phyloP scores from a whole-genome alignment of 371 early-diverging fungal species.

The Catenaria anguillulae region DNA sequence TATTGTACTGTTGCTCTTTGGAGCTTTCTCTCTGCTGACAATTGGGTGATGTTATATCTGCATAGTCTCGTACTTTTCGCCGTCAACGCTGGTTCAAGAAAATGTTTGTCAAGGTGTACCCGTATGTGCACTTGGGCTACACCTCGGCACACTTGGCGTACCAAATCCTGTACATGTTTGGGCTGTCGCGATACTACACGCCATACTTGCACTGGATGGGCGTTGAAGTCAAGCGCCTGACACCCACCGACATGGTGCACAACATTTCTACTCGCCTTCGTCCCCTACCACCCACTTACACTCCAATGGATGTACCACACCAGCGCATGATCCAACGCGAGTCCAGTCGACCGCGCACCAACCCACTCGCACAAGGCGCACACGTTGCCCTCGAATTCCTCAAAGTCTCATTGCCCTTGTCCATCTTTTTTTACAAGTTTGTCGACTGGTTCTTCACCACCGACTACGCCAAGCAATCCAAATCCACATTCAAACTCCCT shows the following conservation, averaged over 20 bases:
- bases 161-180: conserved; percentile 65
- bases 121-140: conserved; percentile 47
- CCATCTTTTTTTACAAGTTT: conserved; percentile 82
- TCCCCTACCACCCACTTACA: not conserved
- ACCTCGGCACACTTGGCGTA: conserved; percentile 44
- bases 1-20: too few relatives aligned
- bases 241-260: conserved; percentile 35
- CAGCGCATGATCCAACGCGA: conserved; percentile 17
- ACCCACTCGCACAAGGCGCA: conserved; percentile 5
- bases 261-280: too few relatives aligned
- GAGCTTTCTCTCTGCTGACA: too few relatives aligned
- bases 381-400: conserved; percentile 36
- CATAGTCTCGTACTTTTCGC: too few relatives aligned
- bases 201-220: conserved; percentile 66
- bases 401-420: conserved; percentile 62
- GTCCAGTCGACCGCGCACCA: conserved; percentile 10
- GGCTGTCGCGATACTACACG: conserved; percentile 55
- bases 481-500: conserved; percentile 40
- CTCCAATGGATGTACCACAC: too few relatives aligned
- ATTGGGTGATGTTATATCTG: too few relatives aligned
- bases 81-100: not conserved
- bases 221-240: conserved; percentile 60
- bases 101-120: conserved; percentile 45
- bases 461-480: conserved; percentile 33
- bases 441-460: conserved; percentile 90